These are phyloP conservation scores for Zygosaccharomyces pseudobailii DNA, from an alignment of 1,139 yeast species.

Conservation along the genomic window DNA sequence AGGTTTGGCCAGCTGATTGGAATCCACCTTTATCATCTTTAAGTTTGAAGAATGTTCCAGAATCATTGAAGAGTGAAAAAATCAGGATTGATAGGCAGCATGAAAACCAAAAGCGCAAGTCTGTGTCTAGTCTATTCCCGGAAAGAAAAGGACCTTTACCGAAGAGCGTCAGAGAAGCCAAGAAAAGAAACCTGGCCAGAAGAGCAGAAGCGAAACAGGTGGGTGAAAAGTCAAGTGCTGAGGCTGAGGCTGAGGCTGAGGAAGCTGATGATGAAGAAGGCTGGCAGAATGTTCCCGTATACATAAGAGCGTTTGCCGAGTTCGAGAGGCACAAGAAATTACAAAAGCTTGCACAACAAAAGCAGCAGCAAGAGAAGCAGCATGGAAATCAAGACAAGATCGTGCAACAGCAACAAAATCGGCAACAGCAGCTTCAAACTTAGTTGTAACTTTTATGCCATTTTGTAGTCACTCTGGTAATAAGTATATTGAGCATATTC, in stretches of 20 bases:
- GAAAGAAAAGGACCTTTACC: constrained; percentile 32
- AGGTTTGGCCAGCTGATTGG: constrained; percentile 77
- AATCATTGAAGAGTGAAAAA: constrained; percentile 28
- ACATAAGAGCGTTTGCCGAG: constrained; percentile 77
- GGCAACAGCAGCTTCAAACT: not conserved
- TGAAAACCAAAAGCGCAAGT: constrained; percentile 25
- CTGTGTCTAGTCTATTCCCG: constrained; percentile 32
- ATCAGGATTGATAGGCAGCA: constrained; percentile 19
- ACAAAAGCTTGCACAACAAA: constrained; percentile 22
- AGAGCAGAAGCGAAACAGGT: constrained; percentile 13
- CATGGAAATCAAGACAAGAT: not conserved
- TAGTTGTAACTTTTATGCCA: not conserved
- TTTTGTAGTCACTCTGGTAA: not conserved
- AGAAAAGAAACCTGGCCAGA: constrained; percentile 17
- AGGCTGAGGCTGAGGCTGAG: constrained; percentile 11
- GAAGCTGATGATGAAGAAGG: constrained; percentile 41
- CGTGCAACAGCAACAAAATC: not conserved
- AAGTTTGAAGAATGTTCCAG: constrained; percentile 40
- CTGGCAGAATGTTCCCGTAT: constrained; percentile 71
- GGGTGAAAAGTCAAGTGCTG: constrained; percentile 4
- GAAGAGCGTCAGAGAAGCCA: constrained; percentile 32
- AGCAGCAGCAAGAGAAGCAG: not conserved
- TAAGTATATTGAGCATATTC: not conserved
- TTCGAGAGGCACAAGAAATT: constrained; percentile 64
- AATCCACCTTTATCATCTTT: constrained; percentile 58